Base-by-base conservation (phyloP, 2,329 filamentous ascomycete species). In the Neonectria punicea region DNA sequence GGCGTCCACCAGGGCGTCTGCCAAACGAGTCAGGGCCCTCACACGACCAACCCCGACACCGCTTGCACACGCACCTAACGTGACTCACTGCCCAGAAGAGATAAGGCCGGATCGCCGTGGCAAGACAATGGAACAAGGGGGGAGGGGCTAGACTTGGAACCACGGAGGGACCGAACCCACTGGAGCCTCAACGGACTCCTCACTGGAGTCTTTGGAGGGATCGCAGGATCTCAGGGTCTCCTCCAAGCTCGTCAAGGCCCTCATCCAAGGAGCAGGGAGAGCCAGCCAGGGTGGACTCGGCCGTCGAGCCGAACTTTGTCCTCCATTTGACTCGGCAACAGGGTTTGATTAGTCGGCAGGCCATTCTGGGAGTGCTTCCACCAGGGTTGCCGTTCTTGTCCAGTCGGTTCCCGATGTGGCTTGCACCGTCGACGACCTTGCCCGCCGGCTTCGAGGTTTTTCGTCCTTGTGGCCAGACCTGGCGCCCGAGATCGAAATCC, bases 291-390 rank as follows among this genome's bases (percentile, higher is more conserved):
- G 63, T 63, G 63, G 59, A 62, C 61, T 63, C 63, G 67, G 67
- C 63, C 43, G 55, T 66, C 25, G 54, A 34, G 41, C 61, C 65
- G 63, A 73, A 73, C 53, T 63, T 54, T 61, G 34, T 61, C 65
- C 49, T 22, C 53, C 53, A 70, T 63, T 67, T 73, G 70, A 70
- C 70, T 73, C 61, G 68, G 69, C 70, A 70, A 73, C 70, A 74
- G 65, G 71, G 71, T 73, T 73, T 67, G 65, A 67, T 73, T 73
- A 67, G 67, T 51, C 51, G 53, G 62, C 66, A 56, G 63, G 53
- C 62, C 51, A 44, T 66, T 73, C 61, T 70, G 54, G 66, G 71
- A 70, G 58, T 47, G 61, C 49, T 67, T 57, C 66, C 68, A 71
- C 66, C 61, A 58, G 32, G 36, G 53, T 58, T 59, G 59, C 66